These are phyloP conservation scores for Pseudocercospora crystallina DNA, from an alignment of 2,329 filamentous ascomycete species.

Conservation along the genomic window DNA sequence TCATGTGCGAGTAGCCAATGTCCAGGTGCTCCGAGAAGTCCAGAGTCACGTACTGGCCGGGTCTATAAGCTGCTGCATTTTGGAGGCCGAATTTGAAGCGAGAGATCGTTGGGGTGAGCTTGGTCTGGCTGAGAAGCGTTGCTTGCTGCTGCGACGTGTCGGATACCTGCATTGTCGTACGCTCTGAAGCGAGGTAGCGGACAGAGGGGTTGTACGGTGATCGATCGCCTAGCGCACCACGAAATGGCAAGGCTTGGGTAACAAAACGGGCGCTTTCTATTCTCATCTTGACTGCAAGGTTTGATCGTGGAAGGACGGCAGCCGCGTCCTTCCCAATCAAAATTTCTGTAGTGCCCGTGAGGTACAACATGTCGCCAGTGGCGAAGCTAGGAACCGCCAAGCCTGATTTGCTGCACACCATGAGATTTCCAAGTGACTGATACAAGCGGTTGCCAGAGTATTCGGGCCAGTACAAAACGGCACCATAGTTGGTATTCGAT, in stretches of 20 bases:
- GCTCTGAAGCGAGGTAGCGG: constrained; percentile 63
- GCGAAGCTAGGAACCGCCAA: constrained; percentile 72
- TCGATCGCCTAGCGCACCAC: constrained; percentile 57
- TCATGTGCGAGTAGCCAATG: constrained; percentile 78
- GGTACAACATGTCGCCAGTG: constrained; percentile 70
- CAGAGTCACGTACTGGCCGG: constrained; percentile 77
- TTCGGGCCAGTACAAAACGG: constrained; percentile 72
- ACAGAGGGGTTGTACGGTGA: constrained; percentile 80
- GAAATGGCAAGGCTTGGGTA: constrained; percentile 64
- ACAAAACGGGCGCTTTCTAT: constrained; percentile 64
- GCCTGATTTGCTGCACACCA: constrained; percentile 65
- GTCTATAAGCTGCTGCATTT: constrained; percentile 52
- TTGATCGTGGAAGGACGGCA: constrained; percentile 64
- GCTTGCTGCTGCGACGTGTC: constrained; percentile 44
- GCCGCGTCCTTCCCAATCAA: constrained; percentile 65
- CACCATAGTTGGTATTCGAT: constrained; percentile 50
- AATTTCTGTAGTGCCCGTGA: constrained; percentile 68
- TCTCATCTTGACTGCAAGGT: constrained; percentile 69
- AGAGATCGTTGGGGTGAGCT: constrained; percentile 65
- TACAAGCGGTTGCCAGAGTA: constrained; percentile 84
- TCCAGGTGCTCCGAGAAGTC: constrained; percentile 70
- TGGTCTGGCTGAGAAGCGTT: constrained; percentile 57
- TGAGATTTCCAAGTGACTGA: constrained; percentile 77
- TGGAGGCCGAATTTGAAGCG: constrained; percentile 61
- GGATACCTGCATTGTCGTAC: constrained; percentile 25